Evolutionary conservation across 345 rosid genomes (phyloP), one percentile per base, ranked within the genome.

Genomic region (Citrus cavaleriei): DNA sequence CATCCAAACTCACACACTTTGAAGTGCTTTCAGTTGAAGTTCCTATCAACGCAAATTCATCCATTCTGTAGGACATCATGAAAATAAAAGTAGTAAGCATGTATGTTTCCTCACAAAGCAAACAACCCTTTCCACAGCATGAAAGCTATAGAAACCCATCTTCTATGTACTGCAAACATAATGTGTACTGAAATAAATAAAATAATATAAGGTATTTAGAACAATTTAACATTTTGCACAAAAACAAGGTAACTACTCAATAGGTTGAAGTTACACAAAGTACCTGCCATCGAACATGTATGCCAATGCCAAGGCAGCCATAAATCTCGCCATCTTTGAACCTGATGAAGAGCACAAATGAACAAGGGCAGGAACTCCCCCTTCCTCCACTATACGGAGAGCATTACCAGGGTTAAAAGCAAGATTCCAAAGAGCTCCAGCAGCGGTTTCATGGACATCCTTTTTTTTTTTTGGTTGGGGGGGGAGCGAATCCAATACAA

Each of bases 371-470:
- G 91, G 87, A 82, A 93, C 95, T 69, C 97, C 97, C 38, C 90
- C 92, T 89, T 93, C 97, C 86, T 91, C 93, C 68, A 90, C 97
- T 80, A 93, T 91, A 38, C 92, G 90, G 24, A 91, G 88, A 74
- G 95, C 97, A 72, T 91, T 93, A 18, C 90, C 89, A 64, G 89
- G 89, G 78, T 89, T 90, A 75, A 91, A 93, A 77, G 97, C 97
- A 81, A 93, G 95, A 82, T 93, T 93, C 97, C 95, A 91, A 54
- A 93, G 88, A 73, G 97, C 97, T 70, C 95, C 95, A 5, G 93
- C 95, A 25, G 97, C 97, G n/a, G 95, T 91, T 84, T 93, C 97
- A 86, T 91, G 95, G 79, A 93, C 97, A 90, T 91, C 97, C 97
- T 93, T 38, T 38, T 38, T 38, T n/a, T 38, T 38, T 38, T 38